Evolutionary conservation across 495 filamentous ascomycete species (phyloP).

Genomic region (Trichocladium antarcticum): DNA sequence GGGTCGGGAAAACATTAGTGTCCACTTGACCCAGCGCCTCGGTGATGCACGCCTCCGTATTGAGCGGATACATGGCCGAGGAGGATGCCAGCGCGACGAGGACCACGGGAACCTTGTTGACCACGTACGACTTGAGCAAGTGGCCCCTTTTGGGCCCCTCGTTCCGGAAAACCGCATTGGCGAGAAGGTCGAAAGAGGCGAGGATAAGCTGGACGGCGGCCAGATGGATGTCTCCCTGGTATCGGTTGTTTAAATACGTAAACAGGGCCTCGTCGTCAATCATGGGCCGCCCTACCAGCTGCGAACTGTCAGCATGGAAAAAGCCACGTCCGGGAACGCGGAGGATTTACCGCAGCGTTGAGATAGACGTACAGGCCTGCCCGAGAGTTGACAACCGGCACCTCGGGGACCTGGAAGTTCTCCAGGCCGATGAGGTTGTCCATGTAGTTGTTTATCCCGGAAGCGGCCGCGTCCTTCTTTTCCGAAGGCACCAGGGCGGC

Average conservation of each 20-base stretch:
- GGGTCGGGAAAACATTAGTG: slow-evolving; percentile 65
- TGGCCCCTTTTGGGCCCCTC: slow-evolving; percentile 62
- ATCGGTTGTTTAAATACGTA: slow-evolving; percentile 70
- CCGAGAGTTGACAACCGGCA: slow-evolving; percentile 63
- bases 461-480: slow-evolving; percentile 35
- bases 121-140: slow-evolving; percentile 78
- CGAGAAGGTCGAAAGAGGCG: slow-evolving; percentile 78
- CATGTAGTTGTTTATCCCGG: slow-evolving; percentile 40
- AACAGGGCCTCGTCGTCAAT: slow-evolving; percentile 71
- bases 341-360: slow-evolving; percentile 59
- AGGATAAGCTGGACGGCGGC: slow-evolving; percentile 71
- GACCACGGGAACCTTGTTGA: slow-evolving; percentile 83
- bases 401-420: slow-evolving; percentile 50
- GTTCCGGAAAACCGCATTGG: slow-evolving; percentile 71
- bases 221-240: slow-evolving; percentile 63
- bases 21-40: slow-evolving; percentile 67
- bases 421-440: slow-evolving; percentile 44
- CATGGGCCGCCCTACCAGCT: slow-evolving; percentile 72
- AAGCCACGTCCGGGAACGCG: not conserved
- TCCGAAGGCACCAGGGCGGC: slow-evolving; percentile 35
- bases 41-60: slow-evolving; percentile 67
- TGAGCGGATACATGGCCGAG: slow-evolving; percentile 47
- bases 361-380: slow-evolving; percentile 89
- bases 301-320: slow-evolving; percentile 26
- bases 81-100: slow-evolving; percentile 50